These are phyloP conservation scores for Pleurotus djamor DNA, from an alignment of 768 basidiomycete genomes.

Conservation along the genomic window DNA sequence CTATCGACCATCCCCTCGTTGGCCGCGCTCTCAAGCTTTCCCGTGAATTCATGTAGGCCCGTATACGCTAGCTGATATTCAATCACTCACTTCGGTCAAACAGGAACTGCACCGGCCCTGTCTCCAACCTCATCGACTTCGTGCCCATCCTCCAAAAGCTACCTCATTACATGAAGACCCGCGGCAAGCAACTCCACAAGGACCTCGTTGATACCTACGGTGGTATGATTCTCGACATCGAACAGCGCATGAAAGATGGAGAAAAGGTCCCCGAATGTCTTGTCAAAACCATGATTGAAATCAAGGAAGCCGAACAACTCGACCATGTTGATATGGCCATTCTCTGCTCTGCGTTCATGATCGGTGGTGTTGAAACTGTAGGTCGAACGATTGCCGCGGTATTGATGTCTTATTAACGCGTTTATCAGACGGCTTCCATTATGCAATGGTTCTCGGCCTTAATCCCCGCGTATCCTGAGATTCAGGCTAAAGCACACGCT, in stretches of 20 bases:
- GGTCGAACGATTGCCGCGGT: slow-evolving; percentile 5
- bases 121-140: slow-evolving; percentile 45
- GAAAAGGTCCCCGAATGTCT: slow-evolving; percentile 40
- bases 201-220: slow-evolving; percentile 35
- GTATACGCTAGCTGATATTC: background rate
- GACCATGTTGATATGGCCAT: slow-evolving; percentile 37
- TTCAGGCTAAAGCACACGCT: slow-evolving; percentile 24
- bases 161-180: slow-evolving; percentile 31
- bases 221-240: slow-evolving; percentile 33
- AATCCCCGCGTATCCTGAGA: slow-evolving; percentile 27
- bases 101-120: slow-evolving; percentile 40
- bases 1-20: slow-evolving; percentile 34
- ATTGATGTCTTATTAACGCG: background rate
- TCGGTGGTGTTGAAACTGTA: slow-evolving; percentile 44
- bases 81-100: background rate
- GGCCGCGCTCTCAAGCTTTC: slow-evolving; percentile 30
- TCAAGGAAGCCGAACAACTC: slow-evolving; percentile 29
- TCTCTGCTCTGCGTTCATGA: slow-evolving; percentile 38
- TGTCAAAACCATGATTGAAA: slow-evolving; percentile 33
- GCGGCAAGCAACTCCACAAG: slow-evolving; percentile 36
- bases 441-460: slow-evolving; percentile 36
- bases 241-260: slow-evolving; percentile 29
- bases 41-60: slow-evolving; percentile 41
- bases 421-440: slow-evolving; percentile 27
- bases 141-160: slow-evolving; percentile 36